Base-by-base conservation (phyloP, 2,329 filamentous ascomycete species). In the Byssochlamys sp. region DNA sequence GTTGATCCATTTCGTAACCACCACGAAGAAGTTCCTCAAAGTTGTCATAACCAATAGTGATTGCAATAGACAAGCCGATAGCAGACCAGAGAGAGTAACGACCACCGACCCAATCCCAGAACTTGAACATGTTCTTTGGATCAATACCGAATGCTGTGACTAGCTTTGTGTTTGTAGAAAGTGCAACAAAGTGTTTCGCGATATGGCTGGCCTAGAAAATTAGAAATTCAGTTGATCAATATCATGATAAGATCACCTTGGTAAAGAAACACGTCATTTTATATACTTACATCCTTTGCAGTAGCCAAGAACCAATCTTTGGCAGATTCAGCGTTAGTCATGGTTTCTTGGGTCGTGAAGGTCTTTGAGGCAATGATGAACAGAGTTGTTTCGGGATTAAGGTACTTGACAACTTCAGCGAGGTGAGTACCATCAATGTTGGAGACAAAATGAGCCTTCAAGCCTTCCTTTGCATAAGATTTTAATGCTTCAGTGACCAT, bases 351-450 rank as follows among this genome's bases (percentile, higher is more conserved):
- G 9, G 94, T 99, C 62, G 94, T 99, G 78, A 99, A 99, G 62
- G 94, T 99, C 87, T 99, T 99, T 76, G 92, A 97, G 58, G 94
- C 94, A 66, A 99, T 85, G 66, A 99, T 83, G 87, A 99, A 97
- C 63, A 99, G 88, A n/a, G 94, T 96, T 53, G 92, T 96, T 80
- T 99, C 94, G 53, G 92, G 92, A 75, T 99, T 86, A 10, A 92
- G 95, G 68, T 86, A 78, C 71, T 85, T 87, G 60, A 97, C 84
- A 55, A 94, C 91, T 79, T 99, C 94, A 52, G 91, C 89, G 73
- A 97, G 90, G 80, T 99, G 94, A 57, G 94, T 99, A 65, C 94
- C 94, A 73, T 99, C 94, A 72, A 99, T 97, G 83, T 99, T 99
- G 80, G 92, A 97, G 66, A 99, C 94, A 69, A 99, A 99, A 82